Evolutionary conservation across 768 basidiomycete genomes (phyloP).

Genomic region (Arthromyces matolae): DNA sequence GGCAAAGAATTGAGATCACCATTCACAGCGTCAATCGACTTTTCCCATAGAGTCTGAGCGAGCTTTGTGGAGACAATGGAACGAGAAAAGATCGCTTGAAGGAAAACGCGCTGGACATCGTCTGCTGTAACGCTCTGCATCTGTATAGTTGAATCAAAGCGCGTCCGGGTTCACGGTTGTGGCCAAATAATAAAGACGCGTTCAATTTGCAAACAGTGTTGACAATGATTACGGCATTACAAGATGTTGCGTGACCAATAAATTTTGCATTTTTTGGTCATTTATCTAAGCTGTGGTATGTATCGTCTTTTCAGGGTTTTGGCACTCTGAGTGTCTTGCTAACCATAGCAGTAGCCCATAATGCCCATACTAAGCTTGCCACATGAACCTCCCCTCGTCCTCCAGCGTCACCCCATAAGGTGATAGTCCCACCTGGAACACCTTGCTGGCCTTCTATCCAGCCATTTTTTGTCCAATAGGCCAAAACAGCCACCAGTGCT

Average conservation of each 20-base stretch:
- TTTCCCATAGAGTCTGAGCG: slow-evolving; percentile 62
- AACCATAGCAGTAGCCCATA: slow-evolving; percentile 96
- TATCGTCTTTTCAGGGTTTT: slow-evolving; percentile 44
- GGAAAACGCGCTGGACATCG: slow-evolving; percentile 74
- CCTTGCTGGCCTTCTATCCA: slow-evolving; percentile 81
- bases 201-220: too few relatives aligned
- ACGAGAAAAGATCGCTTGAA: slow-evolving; percentile 75
- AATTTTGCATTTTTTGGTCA: slow-evolving; percentile 9
- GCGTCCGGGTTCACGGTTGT: too few relatives aligned
- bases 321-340: slow-evolving; percentile 93
- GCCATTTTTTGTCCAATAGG: slow-evolving; percentile 78
- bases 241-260: slow-evolving; percentile 11
- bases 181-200: background rate
- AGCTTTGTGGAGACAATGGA: slow-evolving; percentile 62
- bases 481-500: slow-evolving; percentile 70
- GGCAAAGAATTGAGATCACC: slow-evolving; percentile 36
- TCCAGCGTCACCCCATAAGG: slow-evolving; percentile 66
- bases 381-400: slow-evolving; percentile 84
- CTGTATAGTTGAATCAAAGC: slow-evolving; percentile 10
- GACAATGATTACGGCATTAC: too few relatives aligned
- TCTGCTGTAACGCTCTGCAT: slow-evolving; percentile 49
- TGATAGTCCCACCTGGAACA: slow-evolving; percentile 70
- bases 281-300: slow-evolving; percentile 1
- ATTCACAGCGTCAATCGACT: slow-evolving; percentile 64
- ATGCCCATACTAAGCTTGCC: slow-evolving; percentile 69